Conservation (phyloP, 352 stramenopile species). For the Thraustotheca clavata region DNA sequence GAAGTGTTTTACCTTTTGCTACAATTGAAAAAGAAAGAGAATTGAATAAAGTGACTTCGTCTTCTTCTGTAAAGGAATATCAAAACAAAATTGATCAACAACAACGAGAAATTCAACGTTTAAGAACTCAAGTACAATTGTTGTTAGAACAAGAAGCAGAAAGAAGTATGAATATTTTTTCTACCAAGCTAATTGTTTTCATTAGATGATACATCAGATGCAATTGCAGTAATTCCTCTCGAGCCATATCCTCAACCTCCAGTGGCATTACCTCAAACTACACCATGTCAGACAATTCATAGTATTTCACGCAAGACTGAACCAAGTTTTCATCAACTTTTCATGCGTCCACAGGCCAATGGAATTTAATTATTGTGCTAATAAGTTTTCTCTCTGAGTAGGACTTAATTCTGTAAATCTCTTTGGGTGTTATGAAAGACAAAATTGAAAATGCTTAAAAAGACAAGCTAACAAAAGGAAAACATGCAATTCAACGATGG, state of each 20-base stretch:
- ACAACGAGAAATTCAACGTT: conserved; percentile 53
- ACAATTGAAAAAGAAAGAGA: conserved; percentile 35
- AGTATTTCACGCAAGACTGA: conserved; percentile 10
- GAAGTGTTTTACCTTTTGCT: conserved; percentile 38
- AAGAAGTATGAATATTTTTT: conserved; percentile 9
- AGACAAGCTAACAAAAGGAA: not conserved
- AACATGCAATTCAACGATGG: not conserved
- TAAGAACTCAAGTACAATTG: conserved; percentile 59
- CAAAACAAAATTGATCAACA: conserved; percentile 40
- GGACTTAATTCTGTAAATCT: too few relatives aligned
- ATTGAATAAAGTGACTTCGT: conserved; percentile 22
- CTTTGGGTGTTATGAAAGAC: too few relatives aligned
- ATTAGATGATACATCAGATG: not conserved
- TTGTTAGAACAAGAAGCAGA: conserved; percentile 34
- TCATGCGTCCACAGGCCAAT: not conserved
- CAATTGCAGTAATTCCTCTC: too few relatives aligned
- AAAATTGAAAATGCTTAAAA: too few relatives aligned
- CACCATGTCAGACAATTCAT: not conserved
- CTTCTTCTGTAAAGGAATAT: conserved; percentile 33
- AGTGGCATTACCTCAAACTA: not conserved
- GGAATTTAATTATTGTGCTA: too few relatives aligned
- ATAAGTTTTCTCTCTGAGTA: too few relatives aligned
- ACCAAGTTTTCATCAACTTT: not conserved
- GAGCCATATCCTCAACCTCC: not conserved
- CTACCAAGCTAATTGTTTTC: not conserved